phyloP scores from a whole-genome alignment of 75 land plant species.

The Isoetes taiwanensis region DNA sequence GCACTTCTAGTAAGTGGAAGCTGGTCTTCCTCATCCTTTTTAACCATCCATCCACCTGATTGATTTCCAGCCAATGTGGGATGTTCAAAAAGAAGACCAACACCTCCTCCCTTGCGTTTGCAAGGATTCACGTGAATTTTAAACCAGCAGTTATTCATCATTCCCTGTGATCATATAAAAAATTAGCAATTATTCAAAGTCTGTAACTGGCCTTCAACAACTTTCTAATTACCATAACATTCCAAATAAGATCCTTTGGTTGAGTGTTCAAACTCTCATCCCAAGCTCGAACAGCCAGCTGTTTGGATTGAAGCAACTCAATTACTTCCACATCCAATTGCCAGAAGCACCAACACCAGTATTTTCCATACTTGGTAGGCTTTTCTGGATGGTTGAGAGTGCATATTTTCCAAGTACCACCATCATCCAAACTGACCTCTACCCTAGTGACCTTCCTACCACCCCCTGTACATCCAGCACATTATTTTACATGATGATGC shows the following conservation, averaged over 20 bases:
- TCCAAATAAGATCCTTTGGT: conserved; percentile 84
- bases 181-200: too few relatives aligned
- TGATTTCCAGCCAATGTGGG: conserved; percentile 79
- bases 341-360: conserved; percentile 99
- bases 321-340: conserved; percentile 54
- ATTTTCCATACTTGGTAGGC: conserved; percentile 68
- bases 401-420: conserved; percentile 61
- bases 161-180: too few relatives aligned
- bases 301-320: conserved; percentile 59
- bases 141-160: conserved; percentile 99
- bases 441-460: conserved; percentile 87
- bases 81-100: conserved; percentile 75
- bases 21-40: conserved; percentile 15
- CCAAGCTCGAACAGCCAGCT: conserved; percentile 94
- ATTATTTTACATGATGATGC: neutral
- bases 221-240: conserved; percentile 85
- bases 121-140: conserved; percentile 53
- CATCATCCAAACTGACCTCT: conserved; percentile 72
- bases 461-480: conserved; percentile 41
- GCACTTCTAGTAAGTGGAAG: conserved; percentile 37
- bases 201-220: too few relatives aligned
- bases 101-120: conserved; percentile 29
- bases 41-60: conserved; percentile 90
- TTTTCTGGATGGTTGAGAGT: conserved; percentile 53
- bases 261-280: conserved; percentile 89